Conservation (phyloP, 2,329 filamentous ascomycete species). For the Grosmannia huntii region DNA sequence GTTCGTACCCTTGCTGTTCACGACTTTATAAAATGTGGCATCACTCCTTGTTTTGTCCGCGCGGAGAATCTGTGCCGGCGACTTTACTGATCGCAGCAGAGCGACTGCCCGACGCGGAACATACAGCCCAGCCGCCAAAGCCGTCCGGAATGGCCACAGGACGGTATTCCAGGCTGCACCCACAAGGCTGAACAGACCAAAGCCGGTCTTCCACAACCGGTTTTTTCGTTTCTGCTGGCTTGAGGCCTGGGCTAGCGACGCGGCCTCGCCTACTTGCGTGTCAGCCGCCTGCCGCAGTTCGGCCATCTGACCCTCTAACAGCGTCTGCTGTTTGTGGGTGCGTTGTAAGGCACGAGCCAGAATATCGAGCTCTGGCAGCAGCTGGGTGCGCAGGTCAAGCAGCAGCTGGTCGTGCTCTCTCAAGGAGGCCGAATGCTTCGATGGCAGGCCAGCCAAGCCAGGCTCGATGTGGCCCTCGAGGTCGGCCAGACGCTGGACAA, state of each 20-base stretch:
- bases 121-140: conserved; percentile 1
- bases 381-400: conserved; percentile 47
- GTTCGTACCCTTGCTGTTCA: neutral
- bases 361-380: conserved; percentile 76
- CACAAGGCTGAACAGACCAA: neutral
- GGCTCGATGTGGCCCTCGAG: conserved; percentile 40
- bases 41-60: neutral
- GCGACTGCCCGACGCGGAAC: conserved; percentile 5
- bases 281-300: conserved; percentile 62
- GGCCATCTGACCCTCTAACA: conserved; percentile 65
- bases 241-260: conserved; percentile 68
- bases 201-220: neutral
- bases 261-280: conserved; percentile 57
- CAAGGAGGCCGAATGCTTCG: neutral
- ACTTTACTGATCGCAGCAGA: neutral
- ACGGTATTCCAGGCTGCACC: neutral
- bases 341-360: conserved; percentile 77
- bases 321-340: conserved; percentile 78
- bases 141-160: neutral
- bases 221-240: conserved; percentile 33
- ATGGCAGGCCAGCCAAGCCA: neutral
- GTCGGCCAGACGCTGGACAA: conserved; percentile 54
- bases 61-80: neutral
- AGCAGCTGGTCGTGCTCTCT: conserved; percentile 20
- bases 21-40: neutral